Evolutionary conservation across 306 rosid genomes (phyloP), one percentile per base, ranked within the genome.

Genomic region (Nissolia schottii): DNA sequence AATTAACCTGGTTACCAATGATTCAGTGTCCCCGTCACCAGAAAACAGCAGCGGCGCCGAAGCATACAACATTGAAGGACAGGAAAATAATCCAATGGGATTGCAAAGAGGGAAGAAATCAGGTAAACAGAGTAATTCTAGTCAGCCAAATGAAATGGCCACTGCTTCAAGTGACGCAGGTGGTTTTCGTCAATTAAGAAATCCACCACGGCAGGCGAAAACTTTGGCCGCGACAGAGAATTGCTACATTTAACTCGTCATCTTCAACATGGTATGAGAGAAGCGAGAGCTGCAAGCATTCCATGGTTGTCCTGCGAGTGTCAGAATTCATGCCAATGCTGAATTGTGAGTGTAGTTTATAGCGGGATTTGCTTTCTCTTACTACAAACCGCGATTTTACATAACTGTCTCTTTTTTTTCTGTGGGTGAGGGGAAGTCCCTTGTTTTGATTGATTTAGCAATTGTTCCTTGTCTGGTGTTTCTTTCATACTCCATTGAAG

Each of bases 1-100:
- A 24, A 85, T 89, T 75, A 80, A 75, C 43, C 45, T 89, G 45
- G 84, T 86, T 41, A 74, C 86, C 43, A 76, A 59, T 59, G 80
- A 83, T 55, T 41, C 86, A 56, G 4, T 23, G 69, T 76, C 87
- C 53, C 61, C 82, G 3, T 24, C 76, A n/a, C 77, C 88, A 22
- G 83, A 73, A 85, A 57, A 82, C 54, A 69, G 1, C 29, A 40
- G 48, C 70, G 55, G 56, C 73, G 2, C 63, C 3, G 64, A 67
- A 43, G 73, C 77, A 35, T 62, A 71, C 13, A 49, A 49, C 40
- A 34, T 59, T 34, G 80, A 31, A 67, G 64, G 66, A 6, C 64
- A 22, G 66, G 57, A 40, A 23, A 77, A 67, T 35, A 43, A 27
- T 20, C 8, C 67, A 9, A 9, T 54, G 76, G 72, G 73, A 29